Evolutionary conservation across 2,329 filamentous ascomycete species (phyloP).

Genomic region (Fusarium sororula): DNA sequence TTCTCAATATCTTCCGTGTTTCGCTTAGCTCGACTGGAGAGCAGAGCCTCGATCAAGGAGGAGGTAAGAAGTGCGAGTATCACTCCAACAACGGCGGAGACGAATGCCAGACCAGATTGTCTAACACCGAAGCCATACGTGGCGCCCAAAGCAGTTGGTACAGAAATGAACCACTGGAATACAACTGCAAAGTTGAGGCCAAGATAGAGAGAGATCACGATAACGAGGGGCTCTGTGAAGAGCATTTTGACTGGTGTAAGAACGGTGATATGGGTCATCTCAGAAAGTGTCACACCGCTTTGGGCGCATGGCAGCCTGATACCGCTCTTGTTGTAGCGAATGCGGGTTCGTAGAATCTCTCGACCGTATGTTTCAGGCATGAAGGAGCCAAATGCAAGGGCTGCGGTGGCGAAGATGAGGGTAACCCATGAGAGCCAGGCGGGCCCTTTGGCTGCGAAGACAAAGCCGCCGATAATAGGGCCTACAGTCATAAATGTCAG

Average conservation of each 20-base stretch:
- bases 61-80: neutral
- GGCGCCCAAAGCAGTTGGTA: neutral
- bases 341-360: neutral
- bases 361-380: constrained; percentile 1
- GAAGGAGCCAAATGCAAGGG: neutral
- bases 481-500: neutral
- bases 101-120: neutral
- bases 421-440: constrained; percentile 1
- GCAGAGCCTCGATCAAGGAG: neutral
- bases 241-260: neutral
- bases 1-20: neutral
- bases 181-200: neutral
- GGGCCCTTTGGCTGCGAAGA: neutral
- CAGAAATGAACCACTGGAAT: neutral
- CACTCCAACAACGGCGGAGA: neutral
- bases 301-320: neutral
- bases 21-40: neutral
- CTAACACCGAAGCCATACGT: neutral
- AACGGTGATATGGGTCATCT: neutral
- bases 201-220: neutral
- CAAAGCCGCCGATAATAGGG: neutral
- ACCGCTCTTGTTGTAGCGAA: neutral
- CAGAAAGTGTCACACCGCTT: neutral
- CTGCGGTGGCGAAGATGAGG: neutral
- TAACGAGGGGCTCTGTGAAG: neutral